Evolutionary conservation across 768 basidiomycete species (phyloP).

Genomic region (Cyclocybe aegerita): DNA sequence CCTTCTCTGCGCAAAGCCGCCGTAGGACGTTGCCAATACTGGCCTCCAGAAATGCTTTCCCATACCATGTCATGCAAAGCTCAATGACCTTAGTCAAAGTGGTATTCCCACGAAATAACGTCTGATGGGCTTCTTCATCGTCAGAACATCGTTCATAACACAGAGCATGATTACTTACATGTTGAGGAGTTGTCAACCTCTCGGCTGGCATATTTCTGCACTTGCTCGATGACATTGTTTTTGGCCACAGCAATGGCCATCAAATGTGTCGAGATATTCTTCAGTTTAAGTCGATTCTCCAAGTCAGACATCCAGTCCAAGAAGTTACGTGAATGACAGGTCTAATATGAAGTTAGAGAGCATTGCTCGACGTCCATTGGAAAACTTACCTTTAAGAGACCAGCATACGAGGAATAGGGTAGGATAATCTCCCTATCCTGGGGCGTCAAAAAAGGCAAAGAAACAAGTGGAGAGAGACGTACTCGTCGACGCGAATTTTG

Average conservation of each 20-base stretch:
- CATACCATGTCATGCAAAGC: constrained; percentile 78
- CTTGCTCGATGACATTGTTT: constrained; percentile 62
- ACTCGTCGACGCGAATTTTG: constrained; percentile 78
- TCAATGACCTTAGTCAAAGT: constrained; percentile 76
- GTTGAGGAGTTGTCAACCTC: constrained; percentile 70
- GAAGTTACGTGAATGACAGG: constrained; percentile 58
- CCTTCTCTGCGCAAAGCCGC: constrained; percentile 66
- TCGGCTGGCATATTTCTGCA: constrained; percentile 65
- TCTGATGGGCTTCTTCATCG: constrained; percentile 60
- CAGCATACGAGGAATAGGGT: constrained; percentile 60
- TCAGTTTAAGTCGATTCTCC: constrained; percentile 65
- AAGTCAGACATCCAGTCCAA: constrained; percentile 77
- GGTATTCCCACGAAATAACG: constrained; percentile 70
- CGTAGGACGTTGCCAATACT: constrained; percentile 75
- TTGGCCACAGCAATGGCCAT: constrained; percentile 71
- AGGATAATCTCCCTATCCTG: constrained; percentile 71
- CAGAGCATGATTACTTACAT: constrained; percentile 42
- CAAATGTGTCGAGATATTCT: constrained; percentile 57
- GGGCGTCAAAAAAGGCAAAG: constrained; percentile 2
- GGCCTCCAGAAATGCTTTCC: constrained; percentile 75
- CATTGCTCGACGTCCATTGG: neutral
- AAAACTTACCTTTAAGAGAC: constrained; percentile 54
- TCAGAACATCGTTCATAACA: constrained; percentile 1
- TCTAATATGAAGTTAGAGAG: constrained; percentile 31
- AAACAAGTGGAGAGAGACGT: constrained; percentile 18